A percentile compares a stretch with the other conserved stretches of the same genome.
Evolutionary conservation across 1,139 yeast genomes (phyloP).

Genomic region (Pichia sp.): DNA sequence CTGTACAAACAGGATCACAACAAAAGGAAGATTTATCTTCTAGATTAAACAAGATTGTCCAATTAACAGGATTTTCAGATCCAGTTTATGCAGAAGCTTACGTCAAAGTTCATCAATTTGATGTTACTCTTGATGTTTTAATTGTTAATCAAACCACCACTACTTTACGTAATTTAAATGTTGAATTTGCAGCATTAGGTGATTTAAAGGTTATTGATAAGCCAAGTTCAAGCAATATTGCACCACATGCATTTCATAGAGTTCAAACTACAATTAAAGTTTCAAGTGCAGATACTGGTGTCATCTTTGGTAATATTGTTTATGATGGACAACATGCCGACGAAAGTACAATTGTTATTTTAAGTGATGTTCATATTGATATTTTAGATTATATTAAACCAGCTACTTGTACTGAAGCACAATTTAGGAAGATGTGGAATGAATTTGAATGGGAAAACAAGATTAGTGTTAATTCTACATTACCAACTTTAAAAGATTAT

Average conservation of each 20-base stretch:
- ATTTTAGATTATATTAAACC: constrained; percentile 98
- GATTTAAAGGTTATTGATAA: constrained; percentile 92
- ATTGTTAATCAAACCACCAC: constrained; percentile 90
- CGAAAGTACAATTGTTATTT: constrained; percentile 82
- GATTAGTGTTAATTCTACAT: constrained; percentile 75
- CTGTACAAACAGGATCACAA: constrained; percentile 40
- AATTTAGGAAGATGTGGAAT: constrained; percentile 97
- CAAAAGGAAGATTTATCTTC: constrained; percentile 62
- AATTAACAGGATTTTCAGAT: constrained; percentile 94
- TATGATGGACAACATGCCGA: constrained; percentile 95
- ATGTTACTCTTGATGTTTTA: constrained; percentile 88
- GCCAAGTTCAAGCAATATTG: constrained; percentile 88
- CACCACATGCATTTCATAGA: constrained; percentile 94
- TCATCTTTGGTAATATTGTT: constrained; percentile 92
- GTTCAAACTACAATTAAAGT: constrained; percentile 88
- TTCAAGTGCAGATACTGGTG: constrained; percentile 95
- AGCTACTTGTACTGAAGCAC: constrained; percentile 79
- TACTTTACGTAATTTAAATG: constrained; percentile 85
- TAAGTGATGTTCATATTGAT: constrained; percentile 93
- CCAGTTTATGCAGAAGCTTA: constrained; percentile 98
- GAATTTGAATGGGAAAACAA: constrained; percentile 99
- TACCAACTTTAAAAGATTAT: constrained; percentile 68
- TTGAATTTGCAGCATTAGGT: constrained; percentile 95
- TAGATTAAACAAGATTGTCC: constrained; percentile 81
- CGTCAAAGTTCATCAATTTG: constrained; percentile 91